phyloP scores from a whole-genome alignment of 495 filamentous ascomycete species.

The Lepidopterella palustris region DNA sequence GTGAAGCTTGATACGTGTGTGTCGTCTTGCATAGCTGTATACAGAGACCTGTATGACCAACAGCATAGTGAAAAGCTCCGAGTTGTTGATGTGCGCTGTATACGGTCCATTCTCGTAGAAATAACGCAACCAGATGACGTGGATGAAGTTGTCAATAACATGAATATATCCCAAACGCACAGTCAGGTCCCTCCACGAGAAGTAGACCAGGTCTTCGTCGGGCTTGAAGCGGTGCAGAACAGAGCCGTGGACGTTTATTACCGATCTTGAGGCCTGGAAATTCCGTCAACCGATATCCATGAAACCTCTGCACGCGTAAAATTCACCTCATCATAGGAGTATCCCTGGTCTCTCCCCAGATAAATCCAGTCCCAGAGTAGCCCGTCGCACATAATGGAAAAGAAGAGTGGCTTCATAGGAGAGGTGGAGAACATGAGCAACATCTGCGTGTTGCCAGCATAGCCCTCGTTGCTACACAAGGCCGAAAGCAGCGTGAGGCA shows the following conservation, averaged over 20 bases:
- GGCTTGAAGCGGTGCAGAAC: neutral
- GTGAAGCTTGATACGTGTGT: neutral
- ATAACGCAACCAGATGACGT: slow-evolving; percentile 13
- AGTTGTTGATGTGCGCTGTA: slow-evolving; percentile 8
- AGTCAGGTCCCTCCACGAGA: neutral
- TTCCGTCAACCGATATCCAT: neutral
- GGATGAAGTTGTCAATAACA: slow-evolving; percentile 10
- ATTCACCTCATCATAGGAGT: slow-evolving; percentile 4
- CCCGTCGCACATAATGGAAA: neutral
- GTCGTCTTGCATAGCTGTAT: neutral
- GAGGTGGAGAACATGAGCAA: neutral
- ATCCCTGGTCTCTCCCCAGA: slow-evolving; percentile 4
- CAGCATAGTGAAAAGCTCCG: neutral
- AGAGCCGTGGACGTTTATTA: neutral
- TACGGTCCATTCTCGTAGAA: neutral
- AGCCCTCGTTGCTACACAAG: neutral
- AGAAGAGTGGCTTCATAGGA: neutral
- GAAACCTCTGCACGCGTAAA: neutral
- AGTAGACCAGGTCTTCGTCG: neutral
- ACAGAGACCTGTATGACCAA: neutral
- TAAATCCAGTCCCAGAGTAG: slow-evolving; percentile 7
- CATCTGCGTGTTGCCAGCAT: neutral
- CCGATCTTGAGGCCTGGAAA: neutral
- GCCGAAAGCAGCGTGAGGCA: neutral
- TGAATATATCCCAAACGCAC: slow-evolving; percentile 7